A percentile compares a stretch with the other conserved stretches of the same genome.
These are phyloP conservation scores for Pseudogymnoascus sp. DNA, from an alignment of 2,329 filamentous ascomycete genomes.

Conservation along the genomic window DNA sequence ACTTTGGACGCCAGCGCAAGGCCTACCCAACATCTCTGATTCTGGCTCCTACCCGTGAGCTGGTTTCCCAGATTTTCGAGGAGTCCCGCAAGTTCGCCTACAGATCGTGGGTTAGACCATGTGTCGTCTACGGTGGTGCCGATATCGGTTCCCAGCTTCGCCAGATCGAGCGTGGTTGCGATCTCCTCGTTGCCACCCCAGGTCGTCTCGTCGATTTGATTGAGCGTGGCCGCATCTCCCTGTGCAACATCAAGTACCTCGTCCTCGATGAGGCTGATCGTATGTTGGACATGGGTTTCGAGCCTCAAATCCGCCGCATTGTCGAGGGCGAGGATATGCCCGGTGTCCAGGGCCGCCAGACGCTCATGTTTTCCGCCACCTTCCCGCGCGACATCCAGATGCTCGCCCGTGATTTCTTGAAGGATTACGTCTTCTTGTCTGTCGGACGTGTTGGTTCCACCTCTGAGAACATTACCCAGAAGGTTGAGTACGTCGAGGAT, in stretches of 20 bases:
- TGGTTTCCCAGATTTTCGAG: conserved; percentile 97
- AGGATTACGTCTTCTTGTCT: conserved; percentile 98
- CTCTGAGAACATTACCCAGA: conserved; percentile 99
- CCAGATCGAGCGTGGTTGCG: conserved; percentile 91
- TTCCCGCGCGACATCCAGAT: conserved; percentile 99
- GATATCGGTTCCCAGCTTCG: conserved; percentile 97
- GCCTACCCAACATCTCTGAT: conserved; percentile 95
- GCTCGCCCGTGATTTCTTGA: conserved; percentile 96
- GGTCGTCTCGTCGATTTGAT: conserved; percentile 97
- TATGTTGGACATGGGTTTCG: conserved; percentile 99
- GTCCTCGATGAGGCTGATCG: conserved; percentile 98
- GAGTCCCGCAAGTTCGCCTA: conserved; percentile 98
- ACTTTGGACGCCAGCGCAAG: conserved; percentile 91
- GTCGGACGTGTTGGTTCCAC: conserved; percentile 98
- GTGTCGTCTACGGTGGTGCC: conserved; percentile 97
- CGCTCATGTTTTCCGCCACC: conserved; percentile 99
- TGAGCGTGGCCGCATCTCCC: conserved; percentile 94
- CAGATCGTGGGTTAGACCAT: conserved; percentile 96
- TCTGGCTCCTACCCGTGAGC: conserved; percentile 91
- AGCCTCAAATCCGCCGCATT: conserved; percentile 97
- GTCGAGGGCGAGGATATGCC: conserved; percentile 99
- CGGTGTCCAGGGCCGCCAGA: conserved; percentile 71
- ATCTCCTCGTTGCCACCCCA: conserved; percentile 92
- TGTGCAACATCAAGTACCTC: conserved; percentile 98
- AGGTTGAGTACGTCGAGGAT: conserved; percentile 96